A percentile compares a stretch with the other conserved stretches of the same genome.
These are phyloP conservation scores for Neoboletus subvelutipes DNA, from an alignment of 768 basidiomycete genomes.

Conservation along the genomic window DNA sequence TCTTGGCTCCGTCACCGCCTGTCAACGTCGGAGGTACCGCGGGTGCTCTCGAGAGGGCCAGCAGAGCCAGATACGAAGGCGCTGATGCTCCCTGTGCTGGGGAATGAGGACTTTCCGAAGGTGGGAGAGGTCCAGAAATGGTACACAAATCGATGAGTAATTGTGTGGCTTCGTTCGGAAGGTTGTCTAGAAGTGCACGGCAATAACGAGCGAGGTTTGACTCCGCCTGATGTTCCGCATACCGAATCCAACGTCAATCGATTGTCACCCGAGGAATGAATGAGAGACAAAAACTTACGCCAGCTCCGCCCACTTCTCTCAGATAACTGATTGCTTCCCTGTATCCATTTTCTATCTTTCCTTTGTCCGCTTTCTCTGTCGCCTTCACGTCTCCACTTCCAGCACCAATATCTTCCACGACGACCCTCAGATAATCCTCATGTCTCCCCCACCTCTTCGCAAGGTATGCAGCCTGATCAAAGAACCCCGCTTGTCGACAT, in stretches of 20 bases:
- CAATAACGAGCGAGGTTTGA: constrained; percentile 87
- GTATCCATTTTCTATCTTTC: constrained; percentile 47
- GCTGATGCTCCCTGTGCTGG: constrained; percentile 25
- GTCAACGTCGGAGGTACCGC: constrained; percentile 43
- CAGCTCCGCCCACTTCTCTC: constrained; percentile 71
- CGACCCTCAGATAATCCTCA: constrained; percentile 90
- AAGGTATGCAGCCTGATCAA: constrained; percentile 90
- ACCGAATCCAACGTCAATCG: background rate
- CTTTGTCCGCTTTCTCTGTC: constrained; percentile 17
- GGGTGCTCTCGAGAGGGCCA: constrained; percentile 65
- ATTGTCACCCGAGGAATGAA: background rate
- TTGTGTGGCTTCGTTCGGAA: constrained; percentile 87
- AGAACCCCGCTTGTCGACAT: constrained; percentile 95
- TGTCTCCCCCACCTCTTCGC: constrained; percentile 90
- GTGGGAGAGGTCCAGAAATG: constrained; percentile 49
- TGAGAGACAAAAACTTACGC: constrained; percentile 48
- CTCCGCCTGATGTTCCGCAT: constrained; percentile 61
- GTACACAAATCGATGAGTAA: constrained; percentile 92
- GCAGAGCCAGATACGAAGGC: constrained; percentile 77
- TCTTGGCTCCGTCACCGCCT: constrained; percentile 25
- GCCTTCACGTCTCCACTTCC: constrained; percentile 9
- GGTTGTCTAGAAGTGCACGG: constrained; percentile 73
- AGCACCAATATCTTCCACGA: constrained; percentile 83
- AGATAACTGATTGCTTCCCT: constrained; percentile 81
- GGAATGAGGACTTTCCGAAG: constrained; percentile 23